Conservation (phyloP, 768 basidiomycete genomes). For the Plicaturopsis crispa region DNA sequence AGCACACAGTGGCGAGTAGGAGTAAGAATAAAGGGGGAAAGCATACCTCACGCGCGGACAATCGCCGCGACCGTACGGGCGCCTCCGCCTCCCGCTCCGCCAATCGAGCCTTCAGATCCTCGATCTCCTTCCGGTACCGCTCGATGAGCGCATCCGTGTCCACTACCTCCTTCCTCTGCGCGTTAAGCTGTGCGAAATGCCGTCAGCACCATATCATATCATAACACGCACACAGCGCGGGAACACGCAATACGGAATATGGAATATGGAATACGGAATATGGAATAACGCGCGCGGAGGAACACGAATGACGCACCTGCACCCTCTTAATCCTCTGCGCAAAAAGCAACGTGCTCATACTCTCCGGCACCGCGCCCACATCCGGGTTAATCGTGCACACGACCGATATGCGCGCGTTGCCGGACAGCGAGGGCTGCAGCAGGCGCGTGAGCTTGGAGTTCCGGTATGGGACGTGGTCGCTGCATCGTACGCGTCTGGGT, state of each 20-base stretch:
- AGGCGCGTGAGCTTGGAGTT: constrained; percentile 94
- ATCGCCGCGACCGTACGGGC: constrained; percentile 29
- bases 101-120: constrained; percentile 72
- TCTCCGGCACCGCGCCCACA: constrained; percentile 68
- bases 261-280: background rate
- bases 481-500: constrained; percentile 14
- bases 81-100: constrained; percentile 64
- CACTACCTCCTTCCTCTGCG: constrained; percentile 89
- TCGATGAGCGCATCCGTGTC: constrained; percentile 93
- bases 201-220: background rate
- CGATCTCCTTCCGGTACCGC: constrained; percentile 91
- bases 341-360: constrained; percentile 83
- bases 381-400: constrained; percentile 95
- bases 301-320: constrained; percentile 35
- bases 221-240: too few relatives aligned
- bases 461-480: constrained; percentile 90
- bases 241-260: background rate
- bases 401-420: constrained; percentile 93
- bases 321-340: constrained; percentile 90
- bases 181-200: constrained; percentile 53
- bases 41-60: constrained; percentile 39
- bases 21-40: too few relatives aligned
- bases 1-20: too few relatives aligned
- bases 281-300: background rate
- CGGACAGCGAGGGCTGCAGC: constrained; percentile 90